Base-by-base conservation (phyloP, 2,329 filamentous ascomycete genomes). In the Colletotrichum sp. region DNA sequence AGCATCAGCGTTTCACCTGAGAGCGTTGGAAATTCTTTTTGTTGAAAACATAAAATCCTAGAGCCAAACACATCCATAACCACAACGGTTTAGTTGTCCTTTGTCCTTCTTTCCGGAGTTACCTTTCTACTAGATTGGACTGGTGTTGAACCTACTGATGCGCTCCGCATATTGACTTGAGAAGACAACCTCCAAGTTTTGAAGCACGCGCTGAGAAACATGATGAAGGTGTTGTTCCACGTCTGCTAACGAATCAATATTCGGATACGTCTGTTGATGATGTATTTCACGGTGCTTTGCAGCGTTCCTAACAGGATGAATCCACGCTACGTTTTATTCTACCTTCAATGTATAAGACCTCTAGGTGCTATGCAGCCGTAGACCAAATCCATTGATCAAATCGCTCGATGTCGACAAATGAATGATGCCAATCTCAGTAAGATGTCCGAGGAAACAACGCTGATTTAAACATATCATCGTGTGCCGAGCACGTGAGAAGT, bases 221-320 rank as follows among this genome's bases (percentile, higher is more conserved):
- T 49, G 44, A n/a, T 3, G 4, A 21, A n/a, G 44, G n/a, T 12
- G n/a, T 12, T 16, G 2, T 3, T 49, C 3, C 18, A 2, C 4
- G 10, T 13, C 18, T n/a, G 44, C 1, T 0, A 13, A 49, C 10
- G 44, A 49, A n/a, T 3, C 9, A 12, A 49, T 13, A 21, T 21
- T n/a, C 39, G 18, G 5, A 44, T n/a, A 44, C 39, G 18, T 10
- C 39, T 44, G 8, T 2, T 44, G 5, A 44, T 4, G 39, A 44
- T 44, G 3, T 44, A n/a, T 1, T 9, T 18, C 16, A 44, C 16
- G 6, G 39, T 3, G 39, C 16, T 44, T 18, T 18, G 16, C 18
- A 10, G 16, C 8, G 39, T n/a, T 3, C 3, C 1, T 10, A 44
- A 1, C 2, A n/a, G 16, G 18, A 10, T 6, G 8, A n/a, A n/a